Base-by-base conservation (phyloP, 495 filamentous ascomycete genomes). In the Peziza echinospora region DNA sequence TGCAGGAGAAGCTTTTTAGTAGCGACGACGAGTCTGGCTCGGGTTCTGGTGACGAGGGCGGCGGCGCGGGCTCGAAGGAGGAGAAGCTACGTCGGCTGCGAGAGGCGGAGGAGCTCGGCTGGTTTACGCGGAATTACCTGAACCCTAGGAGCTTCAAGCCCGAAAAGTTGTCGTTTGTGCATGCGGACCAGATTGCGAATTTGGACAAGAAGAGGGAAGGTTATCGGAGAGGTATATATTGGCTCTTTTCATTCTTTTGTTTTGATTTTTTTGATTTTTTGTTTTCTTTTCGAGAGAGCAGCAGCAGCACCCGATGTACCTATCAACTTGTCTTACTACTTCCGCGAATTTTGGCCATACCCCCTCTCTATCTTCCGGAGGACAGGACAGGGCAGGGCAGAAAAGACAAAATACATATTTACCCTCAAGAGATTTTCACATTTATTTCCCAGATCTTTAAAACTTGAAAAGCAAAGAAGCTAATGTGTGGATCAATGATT, bases 171-270 rank as follows among this genome's bases (percentile, higher is more conserved):
- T 42, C 42, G 16, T 59, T 59, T 42, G 26, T 59, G 26, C 56
- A 59, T 47, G 56, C 56, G 4, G 49, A 59, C 11, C 43, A 51
- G 37, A 59, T 59, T 25, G 56, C 56, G 26, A 59, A 50, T 47
- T 34, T 49, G 44, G 46, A 24, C 10, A 24, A 54, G 5, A 51
- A 49, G 43, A 45, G 46, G 9, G 54, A 52, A 44, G 50, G 49
- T 19, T 51, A 50, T 24, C 49, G 51, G 7, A 45, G 44, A 43
- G 54, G 54, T 56, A 56, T 49, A 49, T 25, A 44, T 24, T 24
- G 43, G 23, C 46, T 30, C 30, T 46, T 22, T 17, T 49, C 22
- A 26, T 28, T 19, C 19, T n/a, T 5, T 45, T 45, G 44, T 22
- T 19, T 28, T 34, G 26, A 8, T 34, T 34, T 5, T 37, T 11